Percentiles rank a stretch among this genome's conserved stretches.
These are phyloP conservation scores for Coccinonectria pachysandricola DNA, from an alignment of 2,329 filamentous ascomycete species.

Conservation along the genomic window DNA sequence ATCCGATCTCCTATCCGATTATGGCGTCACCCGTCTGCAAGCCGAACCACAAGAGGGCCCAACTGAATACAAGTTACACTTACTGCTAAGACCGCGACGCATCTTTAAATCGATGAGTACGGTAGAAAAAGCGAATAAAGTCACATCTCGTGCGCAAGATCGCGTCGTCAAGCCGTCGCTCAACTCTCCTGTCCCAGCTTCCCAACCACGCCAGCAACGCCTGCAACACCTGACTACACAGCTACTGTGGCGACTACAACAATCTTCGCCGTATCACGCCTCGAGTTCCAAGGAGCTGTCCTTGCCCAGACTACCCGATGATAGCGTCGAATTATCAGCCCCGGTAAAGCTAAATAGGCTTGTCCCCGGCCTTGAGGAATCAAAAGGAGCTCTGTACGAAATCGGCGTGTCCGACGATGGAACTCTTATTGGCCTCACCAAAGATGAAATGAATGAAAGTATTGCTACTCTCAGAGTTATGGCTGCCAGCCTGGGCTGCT, in stretches of 20 bases:
- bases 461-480: constrained; percentile 76
- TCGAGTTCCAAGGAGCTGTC: constrained; percentile 66
- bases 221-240: constrained; percentile 91
- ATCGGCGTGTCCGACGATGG: constrained; percentile 95
- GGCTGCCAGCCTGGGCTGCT: constrained; percentile 85
- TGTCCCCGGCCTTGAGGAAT: constrained; percentile 79
- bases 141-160: constrained; percentile 1
- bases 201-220: constrained; percentile 68
- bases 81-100: constrained; percentile 69
- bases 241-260: constrained; percentile 85
- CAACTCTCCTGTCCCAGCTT: constrained; percentile 34
- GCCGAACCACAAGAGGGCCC: constrained; percentile 90
- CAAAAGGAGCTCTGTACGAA: constrained; percentile 86
- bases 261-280: constrained; percentile 85
- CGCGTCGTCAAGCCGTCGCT: constrained; percentile 8
- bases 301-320: constrained; percentile 64
- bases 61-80: constrained; percentile 92
- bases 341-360: constrained; percentile 44
- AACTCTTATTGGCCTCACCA: constrained; percentile 74
- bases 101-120: constrained; percentile 66
- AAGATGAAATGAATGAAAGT: constrained; percentile 89
- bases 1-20: constrained; percentile 44
- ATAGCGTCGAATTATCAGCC: constrained; percentile 34
- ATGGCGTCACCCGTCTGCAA: constrained; percentile 64
- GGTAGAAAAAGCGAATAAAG: constrained; percentile 2